These are phyloP conservation scores for Leishmania lainsoni DNA, from an alignment of 208 protist species.

Conservation along the genomic window DNA sequence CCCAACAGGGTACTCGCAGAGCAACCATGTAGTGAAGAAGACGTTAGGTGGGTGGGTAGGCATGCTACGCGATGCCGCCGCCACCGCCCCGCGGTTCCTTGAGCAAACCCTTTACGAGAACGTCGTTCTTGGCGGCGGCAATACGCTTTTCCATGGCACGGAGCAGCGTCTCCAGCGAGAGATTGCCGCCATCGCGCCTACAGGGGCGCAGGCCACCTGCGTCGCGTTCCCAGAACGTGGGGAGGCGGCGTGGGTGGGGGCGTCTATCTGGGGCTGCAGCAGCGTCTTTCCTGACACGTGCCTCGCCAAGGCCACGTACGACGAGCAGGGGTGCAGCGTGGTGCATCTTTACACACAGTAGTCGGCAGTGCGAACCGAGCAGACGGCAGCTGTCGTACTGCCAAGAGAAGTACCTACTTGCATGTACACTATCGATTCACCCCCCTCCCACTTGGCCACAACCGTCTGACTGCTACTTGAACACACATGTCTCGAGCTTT, in stretches of 20 bases:
- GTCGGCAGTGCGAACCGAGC: background rate
- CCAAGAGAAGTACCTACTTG: background rate
- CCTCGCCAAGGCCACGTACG: constrained; percentile 82
- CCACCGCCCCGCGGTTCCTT: constrained; percentile 36
- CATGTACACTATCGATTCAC: background rate
- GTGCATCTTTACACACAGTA: constrained; percentile 76
- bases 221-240: constrained; percentile 82
- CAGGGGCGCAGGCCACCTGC: constrained; percentile 38
- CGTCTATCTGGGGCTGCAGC: constrained; percentile 79
- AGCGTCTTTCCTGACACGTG: constrained; percentile 68
- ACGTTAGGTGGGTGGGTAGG: constrained; percentile 49
- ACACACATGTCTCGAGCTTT: background rate
- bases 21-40: constrained; percentile 31
- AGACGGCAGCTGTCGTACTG: background rate
- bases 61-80: constrained; percentile 56
- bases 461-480: background rate
- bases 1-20: constrained; percentile 46
- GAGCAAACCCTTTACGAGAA: constrained; percentile 76
- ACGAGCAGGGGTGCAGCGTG: constrained; percentile 64
- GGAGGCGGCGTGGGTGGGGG: constrained; percentile 85
- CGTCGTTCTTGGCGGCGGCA: constrained; percentile 95
- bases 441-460: background rate
- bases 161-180: constrained; percentile 84
- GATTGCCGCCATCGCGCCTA: constrained; percentile 34
- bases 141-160: constrained; percentile 78